phyloP scores from a whole-genome alignment of 441 rosid genomes.

The Populus hybrid region DNA sequence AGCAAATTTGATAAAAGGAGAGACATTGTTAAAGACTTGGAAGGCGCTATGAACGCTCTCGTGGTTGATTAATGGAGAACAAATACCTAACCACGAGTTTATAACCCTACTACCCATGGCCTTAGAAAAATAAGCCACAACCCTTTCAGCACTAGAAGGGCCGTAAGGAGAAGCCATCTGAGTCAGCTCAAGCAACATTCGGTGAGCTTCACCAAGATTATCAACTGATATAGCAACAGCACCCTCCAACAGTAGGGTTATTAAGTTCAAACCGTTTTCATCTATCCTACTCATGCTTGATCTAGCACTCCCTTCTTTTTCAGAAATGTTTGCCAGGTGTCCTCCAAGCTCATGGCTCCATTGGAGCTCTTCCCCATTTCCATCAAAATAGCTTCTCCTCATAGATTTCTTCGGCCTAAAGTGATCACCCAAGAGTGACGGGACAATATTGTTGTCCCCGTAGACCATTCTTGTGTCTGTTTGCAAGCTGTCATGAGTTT shows the following conservation, averaged over 20 bases:
- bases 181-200: constrained; percentile 58
- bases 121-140: constrained; percentile 61
- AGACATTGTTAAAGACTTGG: constrained; percentile 56
- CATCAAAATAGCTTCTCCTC: constrained; percentile 19
- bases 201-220: constrained; percentile 57
- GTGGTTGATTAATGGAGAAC: constrained; percentile 49
- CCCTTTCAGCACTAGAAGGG: constrained; percentile 54
- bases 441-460: constrained; percentile 8
- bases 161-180: constrained; percentile 66
- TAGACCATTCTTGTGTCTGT: constrained; percentile 21
- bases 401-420: constrained; percentile 26
- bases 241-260: constrained; percentile 51
- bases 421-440: constrained; percentile 14
- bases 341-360: constrained; percentile 22
- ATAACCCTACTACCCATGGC: constrained; percentile 62
- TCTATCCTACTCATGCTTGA: constrained; percentile 23
- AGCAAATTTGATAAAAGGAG: constrained; percentile 64
- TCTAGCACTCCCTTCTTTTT: not conserved
- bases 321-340: constrained; percentile 10
- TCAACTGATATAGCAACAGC: constrained; percentile 64
- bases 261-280: constrained; percentile 42
- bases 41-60: constrained; percentile 34
- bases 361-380: constrained; percentile 7
- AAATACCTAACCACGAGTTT: constrained; percentile 64
- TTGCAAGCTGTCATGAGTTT: constrained; percentile 24